Conservation (phyloP, 1,284 basidiomycete genomes). For the Hypsizygus ulmarius region DNA sequence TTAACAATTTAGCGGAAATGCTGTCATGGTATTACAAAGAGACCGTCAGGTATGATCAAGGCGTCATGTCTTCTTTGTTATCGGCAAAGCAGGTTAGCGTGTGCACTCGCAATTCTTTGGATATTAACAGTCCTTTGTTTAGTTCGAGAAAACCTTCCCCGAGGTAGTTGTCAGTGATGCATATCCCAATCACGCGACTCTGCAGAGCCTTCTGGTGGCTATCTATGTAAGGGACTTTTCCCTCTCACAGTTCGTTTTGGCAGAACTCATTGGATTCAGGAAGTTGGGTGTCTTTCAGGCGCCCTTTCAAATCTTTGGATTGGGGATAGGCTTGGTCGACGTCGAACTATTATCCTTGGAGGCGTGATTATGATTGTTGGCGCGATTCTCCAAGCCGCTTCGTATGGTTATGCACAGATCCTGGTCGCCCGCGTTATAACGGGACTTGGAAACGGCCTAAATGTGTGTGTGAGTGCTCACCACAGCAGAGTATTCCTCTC, state of each 20-base stretch:
- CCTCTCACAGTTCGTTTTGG: background rate
- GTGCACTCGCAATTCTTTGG: background rate
- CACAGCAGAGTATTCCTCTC: background rate
- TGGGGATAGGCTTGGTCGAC: conserved; percentile 51
- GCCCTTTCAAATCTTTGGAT: conserved; percentile 54
- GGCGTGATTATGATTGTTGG: conserved; percentile 61
- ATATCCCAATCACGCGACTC: conserved; percentile 45
- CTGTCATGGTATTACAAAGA: background rate
- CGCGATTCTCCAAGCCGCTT: conserved; percentile 56
- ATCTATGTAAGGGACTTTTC: conserved; percentile 41
- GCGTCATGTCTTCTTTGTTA: conserved; percentile 61
- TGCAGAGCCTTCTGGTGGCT: conserved; percentile 54
- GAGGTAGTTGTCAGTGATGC: conserved; percentile 35
- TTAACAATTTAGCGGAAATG: conserved; percentile 11
- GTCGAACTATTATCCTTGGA: conserved; percentile 51
- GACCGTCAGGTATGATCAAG: conserved; percentile 56
- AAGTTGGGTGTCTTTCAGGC: conserved; percentile 52
- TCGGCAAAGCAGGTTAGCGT: conserved; percentile 43
- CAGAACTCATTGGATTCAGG: conserved; percentile 27
- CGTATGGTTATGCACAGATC: conserved; percentile 54
- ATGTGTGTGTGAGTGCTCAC: conserved; percentile 37
- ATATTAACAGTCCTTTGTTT: too few species aligned
- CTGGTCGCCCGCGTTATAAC: conserved; percentile 62
- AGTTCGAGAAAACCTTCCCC: conserved; percentile 36
- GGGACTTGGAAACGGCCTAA: conserved; percentile 68